phyloP scores from a whole-genome alignment of 2,329 filamentous ascomycete genomes.

The Diaporthe sp. region DNA sequence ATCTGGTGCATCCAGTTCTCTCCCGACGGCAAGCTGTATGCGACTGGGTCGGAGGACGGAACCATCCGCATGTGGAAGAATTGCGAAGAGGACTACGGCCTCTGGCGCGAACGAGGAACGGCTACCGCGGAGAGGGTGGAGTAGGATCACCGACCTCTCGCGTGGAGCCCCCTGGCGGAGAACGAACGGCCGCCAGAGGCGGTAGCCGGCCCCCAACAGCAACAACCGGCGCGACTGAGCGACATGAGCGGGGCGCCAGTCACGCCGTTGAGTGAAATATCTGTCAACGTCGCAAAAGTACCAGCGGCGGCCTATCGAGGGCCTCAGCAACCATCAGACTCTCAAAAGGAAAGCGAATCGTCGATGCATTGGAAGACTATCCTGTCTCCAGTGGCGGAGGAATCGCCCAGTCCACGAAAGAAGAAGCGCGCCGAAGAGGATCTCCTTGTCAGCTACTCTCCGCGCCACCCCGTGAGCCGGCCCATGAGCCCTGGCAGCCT shows the following conservation, averaged over 20 bases:
- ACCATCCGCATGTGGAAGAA: conserved; percentile 95
- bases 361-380: conserved; percentile 35
- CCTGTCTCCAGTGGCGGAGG: conserved; percentile 41
- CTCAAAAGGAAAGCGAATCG: conserved; percentile 10
- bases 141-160: conserved; percentile 40
- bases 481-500: conserved; percentile 40
- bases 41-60: conserved; percentile 95
- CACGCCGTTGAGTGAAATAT: conserved; percentile 40
- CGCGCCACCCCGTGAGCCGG: neutral
- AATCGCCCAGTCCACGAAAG: conserved; percentile 37
- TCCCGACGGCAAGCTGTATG: conserved; percentile 95
- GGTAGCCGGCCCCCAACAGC: conserved; percentile 15
- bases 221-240: neutral
- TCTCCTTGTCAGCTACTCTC: conserved; percentile 17
- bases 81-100: conserved; percentile 74
- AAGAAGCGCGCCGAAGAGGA: conserved; percentile 24
- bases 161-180: conserved; percentile 38
- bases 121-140: conserved; percentile 43
- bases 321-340: conserved; percentile 22
- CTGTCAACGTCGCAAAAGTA: conserved; percentile 40
- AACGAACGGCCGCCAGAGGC: conserved; percentile 35
- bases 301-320: conserved; percentile 27
- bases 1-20: conserved; percentile 98
- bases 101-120: conserved; percentile 69
- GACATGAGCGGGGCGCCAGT: neutral